Evolutionary conservation across 2,329 filamentous ascomycete species (phyloP).

Genomic region (Colletotrichum lentis): DNA sequence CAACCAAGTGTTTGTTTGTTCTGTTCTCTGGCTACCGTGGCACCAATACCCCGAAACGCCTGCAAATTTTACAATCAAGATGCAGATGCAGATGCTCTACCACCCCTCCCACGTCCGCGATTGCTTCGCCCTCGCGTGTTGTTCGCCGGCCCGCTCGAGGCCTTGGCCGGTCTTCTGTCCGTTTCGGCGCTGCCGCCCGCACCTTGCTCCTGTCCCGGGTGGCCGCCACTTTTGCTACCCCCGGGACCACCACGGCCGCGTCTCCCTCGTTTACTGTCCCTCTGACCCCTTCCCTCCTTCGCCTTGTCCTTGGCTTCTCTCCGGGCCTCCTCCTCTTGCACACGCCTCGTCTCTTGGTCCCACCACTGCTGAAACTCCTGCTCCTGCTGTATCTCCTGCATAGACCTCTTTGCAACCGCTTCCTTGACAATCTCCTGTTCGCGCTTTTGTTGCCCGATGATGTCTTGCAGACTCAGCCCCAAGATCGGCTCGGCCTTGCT

Average conservation of each 20-base stretch:
- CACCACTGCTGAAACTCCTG: conserved; percentile 98
- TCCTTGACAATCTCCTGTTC: conserved; percentile 86
- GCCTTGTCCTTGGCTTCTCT: conserved; percentile 54
- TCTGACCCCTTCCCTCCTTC: conserved; percentile 49
- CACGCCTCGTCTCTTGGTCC: conserved; percentile 81
- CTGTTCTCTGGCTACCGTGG: not conserved
- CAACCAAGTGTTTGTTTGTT: not conserved
- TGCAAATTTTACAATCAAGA: not conserved
- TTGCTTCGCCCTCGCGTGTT: conserved; percentile 25
- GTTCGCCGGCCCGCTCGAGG: conserved; percentile 9
- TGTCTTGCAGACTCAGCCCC: conserved; percentile 83
- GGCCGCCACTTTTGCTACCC: conserved; percentile 1
- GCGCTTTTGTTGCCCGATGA: conserved; percentile 83
- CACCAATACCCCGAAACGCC: not conserved
- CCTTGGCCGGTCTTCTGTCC: conserved; percentile 9
- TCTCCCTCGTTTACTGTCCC: conserved; percentile 29
- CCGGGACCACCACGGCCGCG: conserved; percentile 44
- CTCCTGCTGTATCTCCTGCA: conserved; percentile 95
- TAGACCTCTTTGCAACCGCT: conserved; percentile 83
- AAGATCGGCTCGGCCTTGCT: conserved; percentile 69
- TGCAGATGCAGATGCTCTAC: conserved; percentile 24
- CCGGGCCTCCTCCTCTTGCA: conserved; percentile 68
- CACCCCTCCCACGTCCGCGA: conserved; percentile 31
- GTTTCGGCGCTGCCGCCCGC: conserved; percentile 12
- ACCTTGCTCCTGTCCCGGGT: conserved; percentile 9